Percentiles rank a stretch among this genome's conserved stretches.
Conservation (phyloP, 129 eudicot species). For the Saussurea involucrata region DNA sequence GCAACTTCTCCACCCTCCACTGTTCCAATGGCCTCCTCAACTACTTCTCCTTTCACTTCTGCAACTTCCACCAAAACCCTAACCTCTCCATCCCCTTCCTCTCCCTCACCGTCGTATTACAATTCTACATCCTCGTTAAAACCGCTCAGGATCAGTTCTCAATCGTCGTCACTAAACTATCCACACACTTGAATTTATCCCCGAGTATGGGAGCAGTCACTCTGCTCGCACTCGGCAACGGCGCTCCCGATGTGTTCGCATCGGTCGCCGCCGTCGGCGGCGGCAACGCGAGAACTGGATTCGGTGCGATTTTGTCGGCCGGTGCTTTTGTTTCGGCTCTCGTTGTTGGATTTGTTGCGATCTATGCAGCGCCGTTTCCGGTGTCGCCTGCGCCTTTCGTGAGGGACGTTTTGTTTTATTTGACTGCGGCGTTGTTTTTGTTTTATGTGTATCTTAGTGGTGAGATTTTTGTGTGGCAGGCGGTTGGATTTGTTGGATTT, state of each 20-base stretch:
- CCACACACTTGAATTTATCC: conserved; percentile 44
- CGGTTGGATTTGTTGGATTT: conserved; percentile 84
- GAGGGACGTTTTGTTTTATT: conserved; percentile 80
- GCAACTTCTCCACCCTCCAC: conserved; percentile 28
- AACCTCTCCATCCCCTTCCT: conserved; percentile 57
- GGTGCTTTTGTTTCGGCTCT: conserved; percentile 85
- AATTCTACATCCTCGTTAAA: conserved; percentile 66
- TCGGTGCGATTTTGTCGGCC: conserved; percentile 85
- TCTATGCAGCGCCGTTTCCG: conserved; percentile 74
- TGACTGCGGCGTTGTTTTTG: conserved; percentile 63
- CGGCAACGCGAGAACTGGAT: conserved; percentile 73
- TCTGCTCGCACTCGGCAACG: conserved; percentile 79
- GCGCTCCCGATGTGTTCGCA: conserved; percentile 93
- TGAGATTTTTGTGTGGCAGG: conserved; percentile 88
- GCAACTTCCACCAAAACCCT: conserved; percentile 49
- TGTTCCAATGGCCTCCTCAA: conserved; percentile 48
- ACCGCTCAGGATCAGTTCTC: conserved; percentile 83
- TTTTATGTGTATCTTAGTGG: conserved; percentile 84
- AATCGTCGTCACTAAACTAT: conserved; percentile 63
- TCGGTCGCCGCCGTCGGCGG: conserved; percentile 79
- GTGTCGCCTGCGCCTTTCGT: conserved; percentile 69
- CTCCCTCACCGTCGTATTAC: conserved; percentile 44
- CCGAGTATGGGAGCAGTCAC: conserved; percentile 91
- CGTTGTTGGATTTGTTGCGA: conserved; percentile 86
- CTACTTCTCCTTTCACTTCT: conserved; percentile 63